Base-by-base conservation (phyloP, 2,329 filamentous ascomycete species). In the Chrysosporium keratinophilum region DNA sequence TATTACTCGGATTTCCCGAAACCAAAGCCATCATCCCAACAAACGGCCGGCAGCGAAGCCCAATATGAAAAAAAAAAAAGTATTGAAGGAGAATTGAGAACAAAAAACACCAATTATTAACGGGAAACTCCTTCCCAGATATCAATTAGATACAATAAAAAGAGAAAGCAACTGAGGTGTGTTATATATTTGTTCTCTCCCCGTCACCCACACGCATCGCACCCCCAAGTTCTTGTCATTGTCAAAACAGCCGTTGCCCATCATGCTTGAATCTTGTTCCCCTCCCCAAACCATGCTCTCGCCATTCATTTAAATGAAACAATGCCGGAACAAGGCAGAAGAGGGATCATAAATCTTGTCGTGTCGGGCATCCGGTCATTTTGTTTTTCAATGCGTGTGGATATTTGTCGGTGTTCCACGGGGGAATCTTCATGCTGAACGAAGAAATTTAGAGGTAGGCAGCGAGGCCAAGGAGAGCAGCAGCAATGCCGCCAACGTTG, bases 371-470 rank as follows among this genome's bases (percentile, higher is more conserved):
- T 45, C 20, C 19, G 20, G 39, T 41, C 23, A 11, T 12, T 31
- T 31, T 28, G 10, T 3, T 14, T 15, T 19, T 19, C 39, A 41
- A 41, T 41, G 39, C 39, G 39, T 41, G 39, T 41, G 14, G 15
- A 15, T 41, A 9, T 15, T 41, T 17, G 14, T 19, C n/a, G 39
- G 17, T 5, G 39, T 14, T 41, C 35, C n/a, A n/a, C 11, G 35
- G 35, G 35, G n/a, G 42, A 6, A 45, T 15, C 33, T 37, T 49
- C 33, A 17, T 33, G 12, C 15, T 20, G 5, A 40, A 49, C 37
- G 33, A 40, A 39, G 17, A 51, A 41, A 55, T 57, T 59, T 79
- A 72, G 75, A 79, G 62, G 72, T 77, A 57, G 41, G 61, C 64
- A 58, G 63, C 65, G 37, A 62, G 54, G 37, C 56, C 61, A 55